These are phyloP conservation scores for Phialophora verrucosa DNA, from an alignment of 2,329 filamentous ascomycete species.

Conservation along the genomic window DNA sequence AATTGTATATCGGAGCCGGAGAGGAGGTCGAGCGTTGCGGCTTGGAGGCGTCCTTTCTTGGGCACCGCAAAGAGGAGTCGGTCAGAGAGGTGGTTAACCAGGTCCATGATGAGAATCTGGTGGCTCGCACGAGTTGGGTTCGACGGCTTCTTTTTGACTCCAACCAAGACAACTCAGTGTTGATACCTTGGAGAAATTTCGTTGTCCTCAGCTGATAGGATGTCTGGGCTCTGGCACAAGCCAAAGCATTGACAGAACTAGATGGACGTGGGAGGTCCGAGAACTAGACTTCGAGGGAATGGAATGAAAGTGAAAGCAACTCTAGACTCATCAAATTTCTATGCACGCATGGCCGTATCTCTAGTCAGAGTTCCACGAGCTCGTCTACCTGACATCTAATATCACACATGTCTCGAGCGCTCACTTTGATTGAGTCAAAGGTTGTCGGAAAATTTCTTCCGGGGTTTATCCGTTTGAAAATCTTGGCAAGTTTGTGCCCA, in stretches of 20 bases:
- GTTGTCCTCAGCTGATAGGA: not conserved
- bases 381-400: conserved; percentile 7
- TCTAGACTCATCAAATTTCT: not conserved
- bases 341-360: not conserved
- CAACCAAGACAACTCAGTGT: not conserved
- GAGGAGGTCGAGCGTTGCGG: conserved; percentile 85
- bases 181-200: not conserved
- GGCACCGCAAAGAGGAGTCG: conserved; percentile 96
- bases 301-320: not conserved
- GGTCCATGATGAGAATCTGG: conserved; percentile 56
- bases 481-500: conserved; percentile 26
- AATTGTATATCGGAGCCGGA: conserved; percentile 96
- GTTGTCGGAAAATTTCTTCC: conserved; percentile 11
- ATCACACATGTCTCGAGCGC: not conserved
- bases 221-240: not conserved
- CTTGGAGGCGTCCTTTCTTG: conserved; percentile 95
- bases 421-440: conserved; percentile 9
- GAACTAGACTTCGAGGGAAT: not conserved
- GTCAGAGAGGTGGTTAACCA: conserved; percentile 77
- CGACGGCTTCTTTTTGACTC: not conserved
- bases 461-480: conserved; percentile 12
- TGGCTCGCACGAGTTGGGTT: not conserved
- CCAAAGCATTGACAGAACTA: not conserved
- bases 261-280: not conserved
- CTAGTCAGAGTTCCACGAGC: not conserved